Conservation (phyloP, 192 early-diverging fungal genomes). For the Podila minutissima region DNA sequence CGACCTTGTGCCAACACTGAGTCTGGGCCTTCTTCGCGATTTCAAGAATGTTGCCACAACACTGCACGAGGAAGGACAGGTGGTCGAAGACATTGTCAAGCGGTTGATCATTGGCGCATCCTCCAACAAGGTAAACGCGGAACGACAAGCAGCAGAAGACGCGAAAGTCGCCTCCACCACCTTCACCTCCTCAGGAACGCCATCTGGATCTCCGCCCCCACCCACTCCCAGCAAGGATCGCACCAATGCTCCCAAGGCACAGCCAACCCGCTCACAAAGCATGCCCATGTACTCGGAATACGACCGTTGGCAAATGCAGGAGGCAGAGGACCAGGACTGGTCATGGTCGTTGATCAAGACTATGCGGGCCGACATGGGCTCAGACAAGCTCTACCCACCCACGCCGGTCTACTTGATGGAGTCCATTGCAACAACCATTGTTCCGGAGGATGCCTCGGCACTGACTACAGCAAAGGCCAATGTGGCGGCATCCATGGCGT, state of each 20-base stretch:
- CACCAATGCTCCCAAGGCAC: background rate
- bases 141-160: slow-evolving; percentile 20
- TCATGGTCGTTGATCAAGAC: slow-evolving; percentile 86
- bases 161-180: slow-evolving; percentile 13
- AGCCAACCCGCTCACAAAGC: slow-evolving; percentile 30
- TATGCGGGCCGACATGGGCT: slow-evolving; percentile 82
- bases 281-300: slow-evolving; percentile 49
- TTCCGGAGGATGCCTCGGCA: slow-evolving; percentile 37
- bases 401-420: slow-evolving; percentile 74
- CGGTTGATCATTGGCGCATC: slow-evolving; percentile 60
- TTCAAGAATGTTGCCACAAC: slow-evolving; percentile 77
- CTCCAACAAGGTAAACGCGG: slow-evolving; percentile 35
- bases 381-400: slow-evolving; percentile 87
- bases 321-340: slow-evolving; percentile 76
- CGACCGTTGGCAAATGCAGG: slow-evolving; percentile 40
- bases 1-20: slow-evolving; percentile 82
- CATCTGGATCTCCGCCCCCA: background rate
- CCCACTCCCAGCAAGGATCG: slow-evolving; percentile 12
- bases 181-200: slow-evolving; percentile 3
- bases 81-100: slow-evolving; percentile 74
- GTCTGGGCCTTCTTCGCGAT: slow-evolving; percentile 79
- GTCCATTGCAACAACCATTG: slow-evolving; percentile 62
- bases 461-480: slow-evolving; percentile 11
- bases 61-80: slow-evolving; percentile 65
- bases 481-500: slow-evolving; percentile 24